Evolutionary conservation across 352 stramenopile species (phyloP).

Genomic region (Globisporangium ultimum): DNA sequence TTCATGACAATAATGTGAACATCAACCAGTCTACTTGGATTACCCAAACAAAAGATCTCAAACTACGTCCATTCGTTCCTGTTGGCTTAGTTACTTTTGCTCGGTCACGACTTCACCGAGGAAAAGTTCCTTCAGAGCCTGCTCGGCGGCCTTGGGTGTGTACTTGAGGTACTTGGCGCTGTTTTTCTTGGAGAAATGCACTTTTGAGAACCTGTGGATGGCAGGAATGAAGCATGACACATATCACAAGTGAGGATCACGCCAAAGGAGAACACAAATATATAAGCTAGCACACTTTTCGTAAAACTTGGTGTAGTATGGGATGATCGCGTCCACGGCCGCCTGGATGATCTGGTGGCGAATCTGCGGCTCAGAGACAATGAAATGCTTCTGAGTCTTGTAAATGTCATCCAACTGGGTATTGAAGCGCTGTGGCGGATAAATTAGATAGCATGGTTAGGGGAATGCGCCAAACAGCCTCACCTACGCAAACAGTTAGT

Average conservation of each 20-base stretch:
- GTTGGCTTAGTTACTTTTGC: slow-evolving; percentile 10
- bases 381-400: slow-evolving; percentile 67
- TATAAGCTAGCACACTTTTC: slow-evolving; percentile 60
- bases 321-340: slow-evolving; percentile 81
- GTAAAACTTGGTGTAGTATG: slow-evolving; percentile 89
- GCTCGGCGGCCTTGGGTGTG: slow-evolving; percentile 74
- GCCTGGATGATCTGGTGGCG: slow-evolving; percentile 83
- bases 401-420: slow-evolving; percentile 64
- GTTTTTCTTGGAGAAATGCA: slow-evolving; percentile 93
- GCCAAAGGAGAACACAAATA: not conserved
- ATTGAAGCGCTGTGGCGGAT: slow-evolving; percentile 59
- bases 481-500: no score
- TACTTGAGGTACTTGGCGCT: slow-evolving; percentile 89
- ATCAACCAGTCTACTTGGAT: no score
- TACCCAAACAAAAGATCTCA: no score
- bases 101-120: slow-evolving; percentile 32
- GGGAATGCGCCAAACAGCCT: not conserved
- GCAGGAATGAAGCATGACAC: not conserved
- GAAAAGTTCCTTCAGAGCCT: slow-evolving; percentile 84
- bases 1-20: not conserved
- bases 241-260: slow-evolving; percentile 1
- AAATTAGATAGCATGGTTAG: not conserved
- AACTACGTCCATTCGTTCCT: not conserved
- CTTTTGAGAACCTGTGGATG: slow-evolving; percentile 69
- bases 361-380: slow-evolving; percentile 84